Evolutionary conservation across 768 basidiomycete genomes (phyloP), one percentile per base, ranked within the genome.

Genomic region (Omphalotus guepiniiformis): DNA sequence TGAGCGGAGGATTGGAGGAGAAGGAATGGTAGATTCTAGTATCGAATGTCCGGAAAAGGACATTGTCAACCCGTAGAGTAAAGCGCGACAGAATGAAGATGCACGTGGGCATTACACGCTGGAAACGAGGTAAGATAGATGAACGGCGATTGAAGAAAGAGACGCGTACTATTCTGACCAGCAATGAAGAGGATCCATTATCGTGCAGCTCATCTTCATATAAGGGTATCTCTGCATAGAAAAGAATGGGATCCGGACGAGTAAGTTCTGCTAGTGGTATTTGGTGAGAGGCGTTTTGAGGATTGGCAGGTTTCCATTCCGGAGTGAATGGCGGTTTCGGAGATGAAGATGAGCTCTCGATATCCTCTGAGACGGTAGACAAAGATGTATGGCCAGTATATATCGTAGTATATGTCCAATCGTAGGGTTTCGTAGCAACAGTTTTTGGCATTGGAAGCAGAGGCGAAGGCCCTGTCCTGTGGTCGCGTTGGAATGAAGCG

Each of bases 191-290:
- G 5, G 90, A 82, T 0, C 96, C 96, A 59, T 98, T 97, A 60
- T 99, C 96, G 59, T 97, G 93, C 37, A 98, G 72, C 63, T 99
- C 96, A 62, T 97, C 93, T 59, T 99, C 95, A 60, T 89, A 98
- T 4, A 98, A 68, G 0, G 92, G 89, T 1, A 97, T 80, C 57
- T 98, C 94, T 6, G 95, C 92, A 60, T 95, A 98, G 66, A 95
- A 99, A n/a, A 97, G 71, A 55, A 98, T 98, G 13, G 96, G 96
- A 65, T 97, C 95, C 48, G 83, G 90, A 22, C 88, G 79, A 8
- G 85, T 86, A 25, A 98, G 78, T 53, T 94, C 85, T 1, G 82
- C 78, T 55, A 95, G 73, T 1, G 95, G 93, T 48, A 99, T 94
- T 7, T 62, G 53, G 56, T 93, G 84, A 0, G 68, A 58, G 0